Conservation (phyloP, 306 rosid species). For the Geum urbanum region DNA sequence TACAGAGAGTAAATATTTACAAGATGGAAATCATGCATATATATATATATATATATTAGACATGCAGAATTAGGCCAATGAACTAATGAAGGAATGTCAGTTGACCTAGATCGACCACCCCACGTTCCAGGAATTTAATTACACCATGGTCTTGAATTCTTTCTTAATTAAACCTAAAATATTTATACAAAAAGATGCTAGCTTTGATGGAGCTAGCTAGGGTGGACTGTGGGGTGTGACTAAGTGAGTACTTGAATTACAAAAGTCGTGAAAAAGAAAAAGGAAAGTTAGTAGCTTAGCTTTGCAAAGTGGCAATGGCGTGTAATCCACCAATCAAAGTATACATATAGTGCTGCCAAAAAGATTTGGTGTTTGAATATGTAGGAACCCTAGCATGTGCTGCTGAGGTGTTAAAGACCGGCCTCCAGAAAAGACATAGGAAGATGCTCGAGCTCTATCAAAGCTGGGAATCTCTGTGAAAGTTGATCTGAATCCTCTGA, state of each 20-base stretch:
- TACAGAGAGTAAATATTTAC: not conserved
- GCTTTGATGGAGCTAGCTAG: not conserved
- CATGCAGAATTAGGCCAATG: not conserved
- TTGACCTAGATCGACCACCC: conserved; percentile 23
- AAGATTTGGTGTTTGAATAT: not conserved
- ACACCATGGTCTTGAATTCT: not conserved
- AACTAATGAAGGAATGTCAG: conserved; percentile 12
- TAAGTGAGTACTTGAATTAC: conserved; percentile 9
- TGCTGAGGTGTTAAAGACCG: conserved; percentile 43
- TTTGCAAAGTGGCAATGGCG: conserved; percentile 30
- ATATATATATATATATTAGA: not conserved
- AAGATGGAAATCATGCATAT: too few relatives aligned
- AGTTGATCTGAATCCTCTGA: not conserved
- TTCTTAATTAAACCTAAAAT: not conserved
- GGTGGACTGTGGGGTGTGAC: conserved; percentile 17
- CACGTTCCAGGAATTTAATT: not conserved
- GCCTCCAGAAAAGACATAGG: conserved; percentile 19
- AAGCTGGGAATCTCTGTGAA: conserved; percentile 15
- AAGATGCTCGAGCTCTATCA: conserved; percentile 1
- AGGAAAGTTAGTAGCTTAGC: conserved; percentile 5
- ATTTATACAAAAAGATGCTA: not conserved
- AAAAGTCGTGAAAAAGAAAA: not conserved
- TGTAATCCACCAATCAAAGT: conserved; percentile 38
- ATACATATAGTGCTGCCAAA: not conserved
- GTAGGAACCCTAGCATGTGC: conserved; percentile 42